Percentiles rank a stretch among this genome's conserved stretches.
These are phyloP conservation scores for Paramecium caudatum DNA, from an alignment of 73 alveolate species.

Conservation along the genomic window DNA sequence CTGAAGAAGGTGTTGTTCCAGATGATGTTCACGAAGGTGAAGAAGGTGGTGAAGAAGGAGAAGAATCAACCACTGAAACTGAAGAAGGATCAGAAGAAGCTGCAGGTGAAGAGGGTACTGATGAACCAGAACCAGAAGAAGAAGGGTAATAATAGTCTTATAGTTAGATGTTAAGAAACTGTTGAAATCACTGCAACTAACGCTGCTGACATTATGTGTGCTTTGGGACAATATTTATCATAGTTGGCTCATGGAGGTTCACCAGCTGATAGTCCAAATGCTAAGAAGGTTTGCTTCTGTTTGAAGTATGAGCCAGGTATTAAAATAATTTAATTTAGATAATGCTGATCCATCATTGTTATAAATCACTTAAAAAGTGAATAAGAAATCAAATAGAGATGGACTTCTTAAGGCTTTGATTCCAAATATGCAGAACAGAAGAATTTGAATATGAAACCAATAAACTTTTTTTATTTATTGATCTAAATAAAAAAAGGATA, in stretches of 20 bases:
- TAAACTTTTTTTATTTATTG: constrained; percentile 21
- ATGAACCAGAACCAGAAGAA: constrained; percentile 47
- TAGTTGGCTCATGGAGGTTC: constrained; percentile 70
- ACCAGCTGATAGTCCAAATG: constrained; percentile 43
- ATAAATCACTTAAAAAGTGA: constrained; percentile 35
- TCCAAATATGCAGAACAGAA: constrained; percentile 33
- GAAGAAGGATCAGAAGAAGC: constrained; percentile 33
- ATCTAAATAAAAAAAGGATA: constrained; percentile 37
- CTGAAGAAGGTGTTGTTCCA: constrained; percentile 1
- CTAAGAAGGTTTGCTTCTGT: constrained; percentile 71
- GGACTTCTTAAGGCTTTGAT: constrained; percentile 20
- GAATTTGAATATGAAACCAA: constrained; percentile 28
- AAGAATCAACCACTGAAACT: not conserved
- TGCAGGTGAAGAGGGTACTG: not conserved
- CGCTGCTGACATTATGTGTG: constrained; percentile 70
- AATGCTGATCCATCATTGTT: constrained; percentile 59
- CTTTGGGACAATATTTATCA: constrained; percentile 62
- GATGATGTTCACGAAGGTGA: constrained; percentile 32
- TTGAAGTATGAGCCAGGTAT: constrained; percentile 53
- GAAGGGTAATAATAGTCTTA: not conserved
- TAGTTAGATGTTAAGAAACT: constrained; percentile 62
- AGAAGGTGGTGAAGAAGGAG: constrained; percentile 8
- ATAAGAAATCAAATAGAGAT: not conserved
- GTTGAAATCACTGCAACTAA: constrained; percentile 64
- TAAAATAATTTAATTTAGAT: not conserved